phyloP scores from a whole-genome alignment of 306 rosid genomes.

The Cucurbita moschata region DNA sequence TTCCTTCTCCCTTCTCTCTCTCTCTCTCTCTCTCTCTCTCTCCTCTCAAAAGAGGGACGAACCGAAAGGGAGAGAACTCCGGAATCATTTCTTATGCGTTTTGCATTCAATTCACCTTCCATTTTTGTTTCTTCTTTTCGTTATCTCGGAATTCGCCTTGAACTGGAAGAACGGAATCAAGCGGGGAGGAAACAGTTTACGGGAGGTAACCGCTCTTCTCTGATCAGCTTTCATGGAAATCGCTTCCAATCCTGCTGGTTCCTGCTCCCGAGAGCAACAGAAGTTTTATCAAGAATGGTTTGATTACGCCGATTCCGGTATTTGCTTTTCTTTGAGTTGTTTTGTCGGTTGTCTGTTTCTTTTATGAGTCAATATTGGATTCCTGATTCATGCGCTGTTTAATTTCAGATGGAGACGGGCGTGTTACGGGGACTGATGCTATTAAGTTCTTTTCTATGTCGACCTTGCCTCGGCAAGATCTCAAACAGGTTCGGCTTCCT shows the following conservation, averaged over 20 bases:
- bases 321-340: neutral
- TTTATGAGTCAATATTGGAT: neutral
- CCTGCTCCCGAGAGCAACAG: conserved; percentile 48
- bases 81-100: neutral
- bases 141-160: neutral
- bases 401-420: conserved; percentile 72
- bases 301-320: conserved; percentile 71
- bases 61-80: neutral
- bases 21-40: too few relatives aligned
- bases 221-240: conserved; percentile 39
- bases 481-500: conserved; percentile 51
- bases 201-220: neutral
- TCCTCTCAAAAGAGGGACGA: neutral
- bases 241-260: conserved; percentile 25
- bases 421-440: conserved; percentile 78
- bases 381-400: neutral
- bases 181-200: neutral
- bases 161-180: neutral
- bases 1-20: too few relatives aligned
- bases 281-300: conserved; percentile 68
- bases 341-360: neutral
- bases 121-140: neutral
- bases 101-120: neutral
- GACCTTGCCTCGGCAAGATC: conserved; percentile 56
- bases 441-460: conserved; percentile 61